Percentiles rank a stretch among this genome's conserved stretches.
Conservation (phyloP, 371 early-diverging fungal genomes). For the Mortierella sp. region DNA sequence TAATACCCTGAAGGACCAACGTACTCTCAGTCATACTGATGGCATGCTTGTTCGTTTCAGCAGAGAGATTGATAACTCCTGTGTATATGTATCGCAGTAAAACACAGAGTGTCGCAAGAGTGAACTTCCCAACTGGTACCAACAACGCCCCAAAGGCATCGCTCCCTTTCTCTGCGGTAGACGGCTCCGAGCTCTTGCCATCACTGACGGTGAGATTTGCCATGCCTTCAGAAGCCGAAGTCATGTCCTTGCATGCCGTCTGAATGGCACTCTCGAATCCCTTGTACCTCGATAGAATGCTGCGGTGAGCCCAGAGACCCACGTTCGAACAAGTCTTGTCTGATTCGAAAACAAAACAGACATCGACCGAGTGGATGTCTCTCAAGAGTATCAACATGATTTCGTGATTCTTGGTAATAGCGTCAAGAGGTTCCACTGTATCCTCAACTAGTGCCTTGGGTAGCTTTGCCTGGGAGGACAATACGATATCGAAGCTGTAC, state of each 20-base stretch:
- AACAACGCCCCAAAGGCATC: too few relatives aligned
- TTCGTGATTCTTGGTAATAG: too few relatives aligned
- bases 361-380: conserved; percentile 15
- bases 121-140: neutral
- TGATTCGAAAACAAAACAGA: conserved; percentile 1
- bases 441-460: too few relatives aligned
- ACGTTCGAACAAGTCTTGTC: neutral
- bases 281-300: neutral
- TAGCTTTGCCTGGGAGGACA: neutral
- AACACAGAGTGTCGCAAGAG: conserved; percentile 5
- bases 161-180: too few relatives aligned
- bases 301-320: conserved; percentile 11
- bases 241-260: neutral
- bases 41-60: conserved; percentile 1
- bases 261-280: too few relatives aligned
- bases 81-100: conserved; percentile 19
- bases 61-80: conserved; percentile 4
- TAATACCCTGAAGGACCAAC: neutral
- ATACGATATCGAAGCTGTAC: conserved; percentile 1
- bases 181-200: too few relatives aligned
- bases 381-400: conserved; percentile 1
- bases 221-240: too few relatives aligned
- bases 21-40: neutral
- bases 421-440: too few relatives aligned
- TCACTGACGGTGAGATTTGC: too few relatives aligned